Conservation (phyloP, 805 yeast species). For the Saccharomycopsis guyanensis region DNA sequence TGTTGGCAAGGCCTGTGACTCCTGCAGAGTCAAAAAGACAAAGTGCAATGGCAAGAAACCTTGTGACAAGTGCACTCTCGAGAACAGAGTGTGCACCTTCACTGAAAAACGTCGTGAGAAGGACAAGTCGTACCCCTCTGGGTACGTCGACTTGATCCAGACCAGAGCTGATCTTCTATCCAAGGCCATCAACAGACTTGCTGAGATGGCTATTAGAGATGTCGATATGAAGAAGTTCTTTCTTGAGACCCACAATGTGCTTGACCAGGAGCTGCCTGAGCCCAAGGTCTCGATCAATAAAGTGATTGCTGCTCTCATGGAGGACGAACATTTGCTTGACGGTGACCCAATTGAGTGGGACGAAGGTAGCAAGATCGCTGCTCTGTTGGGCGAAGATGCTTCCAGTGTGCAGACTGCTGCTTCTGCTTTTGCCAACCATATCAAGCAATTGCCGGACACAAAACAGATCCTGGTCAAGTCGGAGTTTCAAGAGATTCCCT, state of each 20-base stretch:
- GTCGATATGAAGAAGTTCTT: conserved; percentile 12
- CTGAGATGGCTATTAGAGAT: conserved; percentile 6
- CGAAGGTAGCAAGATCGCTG: conserved; percentile 36
- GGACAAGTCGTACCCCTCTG: conserved; percentile 50
- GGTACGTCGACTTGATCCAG: conserved; percentile 58
- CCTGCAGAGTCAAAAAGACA: conserved; percentile 54
- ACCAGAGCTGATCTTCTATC: conserved; percentile 47
- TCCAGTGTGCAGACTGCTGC: conserved; percentile 26
- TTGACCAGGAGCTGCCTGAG: neutral
- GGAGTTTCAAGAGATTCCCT: neutral
- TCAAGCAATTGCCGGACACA: conserved; percentile 1
- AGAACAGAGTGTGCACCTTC: conserved; percentile 52
- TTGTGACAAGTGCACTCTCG: conserved; percentile 46
- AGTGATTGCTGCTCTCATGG: conserved; percentile 37
- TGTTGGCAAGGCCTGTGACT: conserved; percentile 59
- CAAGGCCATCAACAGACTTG: conserved; percentile 31
- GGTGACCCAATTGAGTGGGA: conserved; percentile 40
- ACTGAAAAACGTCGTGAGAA: conserved; percentile 45
- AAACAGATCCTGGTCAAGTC: conserved; percentile 2
- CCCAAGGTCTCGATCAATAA: conserved; percentile 34
- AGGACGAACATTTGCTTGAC: conserved; percentile 33
- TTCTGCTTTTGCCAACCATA: conserved; percentile 31
- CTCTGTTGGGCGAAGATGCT: conserved; percentile 26
- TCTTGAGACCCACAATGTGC: conserved; percentile 1
- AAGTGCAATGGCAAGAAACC: conserved; percentile 60